These are phyloP conservation scores for Pythium aristosporum DNA, from an alignment of 352 stramenopile genomes.

Conservation along the genomic window DNA sequence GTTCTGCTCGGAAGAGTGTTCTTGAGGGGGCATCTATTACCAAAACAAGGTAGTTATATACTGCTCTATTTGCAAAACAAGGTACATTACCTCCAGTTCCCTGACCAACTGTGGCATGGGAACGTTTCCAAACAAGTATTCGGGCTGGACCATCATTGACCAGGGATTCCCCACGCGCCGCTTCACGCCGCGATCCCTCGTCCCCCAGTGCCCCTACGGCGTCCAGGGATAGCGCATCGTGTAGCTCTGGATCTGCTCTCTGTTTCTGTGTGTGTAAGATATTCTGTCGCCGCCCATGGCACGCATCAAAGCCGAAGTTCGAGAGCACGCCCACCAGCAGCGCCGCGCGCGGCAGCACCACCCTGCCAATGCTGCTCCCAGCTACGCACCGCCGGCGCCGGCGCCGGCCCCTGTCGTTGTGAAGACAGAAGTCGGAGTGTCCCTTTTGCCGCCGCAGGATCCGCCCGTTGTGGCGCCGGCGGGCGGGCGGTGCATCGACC, in stretches of 20 bases:
- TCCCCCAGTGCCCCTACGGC: background rate
- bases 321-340: constrained; percentile 6
- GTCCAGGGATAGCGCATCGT: background rate
- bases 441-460: background rate
- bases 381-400: background rate
- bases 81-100: background rate
- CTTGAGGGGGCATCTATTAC: background rate
- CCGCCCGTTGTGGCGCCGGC: background rate
- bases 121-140: background rate
- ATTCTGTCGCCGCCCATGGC: constrained; percentile 5
- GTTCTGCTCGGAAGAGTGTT: background rate
- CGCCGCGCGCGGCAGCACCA: background rate
- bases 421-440: background rate
- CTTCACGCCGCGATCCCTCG: background rate
- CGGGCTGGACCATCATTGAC: background rate
- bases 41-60: background rate
- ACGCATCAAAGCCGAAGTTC: constrained; percentile 17
- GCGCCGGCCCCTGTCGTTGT: background rate
- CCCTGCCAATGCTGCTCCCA: background rate
- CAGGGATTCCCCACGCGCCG: background rate
- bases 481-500: constrained; percentile 37
- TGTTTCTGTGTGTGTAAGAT: background rate
- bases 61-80: background rate
- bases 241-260: constrained; percentile 9
- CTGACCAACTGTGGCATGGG: background rate